Evolutionary conservation across 2,329 filamentous ascomycete genomes (phyloP).

Genomic region (Aspergillus transmontanensis): DNA sequence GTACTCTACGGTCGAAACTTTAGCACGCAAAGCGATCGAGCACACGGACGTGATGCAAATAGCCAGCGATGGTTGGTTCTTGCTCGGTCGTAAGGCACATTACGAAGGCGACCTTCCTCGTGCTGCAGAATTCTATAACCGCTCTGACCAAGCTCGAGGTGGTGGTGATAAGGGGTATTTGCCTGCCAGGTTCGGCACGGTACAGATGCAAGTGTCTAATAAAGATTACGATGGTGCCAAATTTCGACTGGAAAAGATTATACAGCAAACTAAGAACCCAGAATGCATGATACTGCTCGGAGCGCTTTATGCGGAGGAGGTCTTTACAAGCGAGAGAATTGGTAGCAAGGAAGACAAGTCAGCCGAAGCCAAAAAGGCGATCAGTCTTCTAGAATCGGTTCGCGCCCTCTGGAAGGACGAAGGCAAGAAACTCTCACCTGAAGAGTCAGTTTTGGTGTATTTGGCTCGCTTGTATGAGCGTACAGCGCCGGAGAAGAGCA

Average conservation of each 20-base stretch:
- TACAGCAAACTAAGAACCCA: slow-evolving; percentile 77
- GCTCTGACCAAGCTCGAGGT: slow-evolving; percentile 87
- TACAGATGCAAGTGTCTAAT: slow-evolving; percentile 83
- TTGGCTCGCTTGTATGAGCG: slow-evolving; percentile 87
- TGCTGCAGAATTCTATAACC: slow-evolving; percentile 83
- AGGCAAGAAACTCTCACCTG: slow-evolving; percentile 78
- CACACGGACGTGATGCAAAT: slow-evolving; percentile 95
- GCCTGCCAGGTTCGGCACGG: slow-evolving; percentile 91
- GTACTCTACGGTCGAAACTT: slow-evolving; percentile 77
- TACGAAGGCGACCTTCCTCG: slow-evolving; percentile 73
- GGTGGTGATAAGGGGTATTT: slow-evolving; percentile 88
- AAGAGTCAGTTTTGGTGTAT: slow-evolving; percentile 87
- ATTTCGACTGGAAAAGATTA: slow-evolving; percentile 89
- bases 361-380: slow-evolving; percentile 81
- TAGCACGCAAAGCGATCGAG: slow-evolving; percentile 92
- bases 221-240: slow-evolving; percentile 90
- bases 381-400: slow-evolving; percentile 79
- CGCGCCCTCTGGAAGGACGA: slow-evolving; percentile 89
- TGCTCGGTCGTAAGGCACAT: slow-evolving; percentile 89
- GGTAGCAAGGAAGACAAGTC: slow-evolving; percentile 88
- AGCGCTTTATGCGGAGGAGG: slow-evolving; percentile 90
- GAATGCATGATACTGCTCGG: slow-evolving; percentile 93
- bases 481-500: slow-evolving; percentile 83
- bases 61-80: slow-evolving; percentile 96
- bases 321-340: slow-evolving; percentile 76